These are phyloP conservation scores for Astragalus membranaceus DNA, from an alignment of 306 rosid genomes.

Conservation along the genomic window DNA sequence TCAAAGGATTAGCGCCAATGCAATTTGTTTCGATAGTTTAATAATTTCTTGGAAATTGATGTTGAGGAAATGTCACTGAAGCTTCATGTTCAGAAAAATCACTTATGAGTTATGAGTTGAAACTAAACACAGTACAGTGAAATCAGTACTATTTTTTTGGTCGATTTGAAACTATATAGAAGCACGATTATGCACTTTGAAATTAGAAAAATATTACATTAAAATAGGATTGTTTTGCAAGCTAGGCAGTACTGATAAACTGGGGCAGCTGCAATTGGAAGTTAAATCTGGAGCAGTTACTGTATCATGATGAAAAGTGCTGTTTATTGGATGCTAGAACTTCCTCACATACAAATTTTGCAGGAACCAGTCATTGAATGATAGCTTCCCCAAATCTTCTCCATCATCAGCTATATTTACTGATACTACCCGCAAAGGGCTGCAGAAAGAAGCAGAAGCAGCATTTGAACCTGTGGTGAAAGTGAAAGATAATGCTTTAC, in stretches of 20 bases:
- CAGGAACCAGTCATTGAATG: constrained; percentile 41
- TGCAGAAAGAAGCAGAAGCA: constrained; percentile 22
- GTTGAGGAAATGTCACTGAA: neutral
- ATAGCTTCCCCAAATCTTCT: constrained; percentile 15
- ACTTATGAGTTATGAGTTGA: neutral
- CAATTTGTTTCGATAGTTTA: neutral
- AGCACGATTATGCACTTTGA: constrained; percentile 1
- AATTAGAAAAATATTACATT: neutral
- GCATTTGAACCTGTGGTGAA: constrained; percentile 24
- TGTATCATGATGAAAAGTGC: neutral
- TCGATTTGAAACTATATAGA: neutral
- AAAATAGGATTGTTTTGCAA: neutral
- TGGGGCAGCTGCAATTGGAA: neutral
- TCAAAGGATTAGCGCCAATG: neutral
- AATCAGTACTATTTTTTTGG: neutral
- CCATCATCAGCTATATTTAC: constrained; percentile 14
- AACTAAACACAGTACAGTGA: neutral
- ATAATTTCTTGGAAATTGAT: neutral
- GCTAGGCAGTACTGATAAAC: neutral
- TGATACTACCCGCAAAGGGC: constrained; percentile 19
- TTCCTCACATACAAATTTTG: neutral
- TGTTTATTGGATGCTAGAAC: neutral
- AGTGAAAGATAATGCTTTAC: constrained; percentile 16
- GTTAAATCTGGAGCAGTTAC: neutral
- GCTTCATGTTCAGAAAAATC: neutral